Base-by-base conservation (phyloP, 352 stramenopile genomes). In the Aphanomyces stellatus region DNA sequence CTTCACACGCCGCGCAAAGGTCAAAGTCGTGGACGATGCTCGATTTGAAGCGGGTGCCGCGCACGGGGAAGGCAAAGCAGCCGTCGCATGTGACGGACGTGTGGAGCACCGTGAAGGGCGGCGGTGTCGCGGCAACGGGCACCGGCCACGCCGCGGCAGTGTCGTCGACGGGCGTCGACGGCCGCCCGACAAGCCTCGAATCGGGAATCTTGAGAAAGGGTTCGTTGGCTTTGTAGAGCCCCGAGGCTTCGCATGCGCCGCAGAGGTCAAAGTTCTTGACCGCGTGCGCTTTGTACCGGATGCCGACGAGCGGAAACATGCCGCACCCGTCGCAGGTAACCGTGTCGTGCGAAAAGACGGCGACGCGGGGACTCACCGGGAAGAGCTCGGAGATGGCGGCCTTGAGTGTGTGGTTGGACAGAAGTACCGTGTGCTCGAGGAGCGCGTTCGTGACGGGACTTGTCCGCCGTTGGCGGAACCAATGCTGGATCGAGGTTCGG, bases 401-500 rank as follows among this genome's bases (percentile, higher is more conserved):
- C 53, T 62, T 66, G 37, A 66, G 30, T 25, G 59, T 59, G 31
- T 66, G 30, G 41, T 66, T 66, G 59, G 59, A 35, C 17, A 66
- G 28, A 13, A 66, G 17, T 13, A 28, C 24, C 27, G 59, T 53
- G 22, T 42, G 17, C 11, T 41, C 24, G 7, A 76, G 55, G 10
- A 31, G 35, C 19, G 65, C 42, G 28, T 67, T 67, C 3, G 70
- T 76, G 33, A 73, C 53, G 34, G 72, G 72, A 22, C 69, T 75
- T 15, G 70, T 73, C 30, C 33, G 31, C 5, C 72, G 19, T 24
- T 69, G 90, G 42, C 80, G 70, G 30, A 99, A 88, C 96, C 96
- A 99, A 33, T 88, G 78, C 70, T 79, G 59, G 66, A 99, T 99
- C 3, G 93, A 95, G 46, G 83, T 79, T 22, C 95, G 81, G 55